Percentiles rank a stretch among this genome's conserved stretches.
Conservation (phyloP, 2,329 filamentous ascomycete species). For the Claviceps capensis region DNA sequence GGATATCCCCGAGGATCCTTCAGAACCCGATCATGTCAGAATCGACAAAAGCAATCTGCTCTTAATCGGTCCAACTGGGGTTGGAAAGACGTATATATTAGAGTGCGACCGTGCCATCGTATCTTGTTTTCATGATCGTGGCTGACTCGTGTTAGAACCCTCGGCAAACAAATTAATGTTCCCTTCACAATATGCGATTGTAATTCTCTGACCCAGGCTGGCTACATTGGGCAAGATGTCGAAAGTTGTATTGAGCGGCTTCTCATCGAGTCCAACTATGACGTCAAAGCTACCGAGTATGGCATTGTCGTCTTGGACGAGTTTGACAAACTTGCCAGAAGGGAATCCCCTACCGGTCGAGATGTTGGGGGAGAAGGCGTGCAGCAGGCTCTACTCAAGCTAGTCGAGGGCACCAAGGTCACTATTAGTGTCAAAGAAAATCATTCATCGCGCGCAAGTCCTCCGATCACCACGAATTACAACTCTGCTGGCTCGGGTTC, state of each 20-base stretch:
- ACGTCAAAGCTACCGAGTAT: slow-evolving; percentile 68
- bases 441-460: slow-evolving; percentile 39
- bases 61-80: slow-evolving; percentile 80
- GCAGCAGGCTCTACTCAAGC: slow-evolving; percentile 87
- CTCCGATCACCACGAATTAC: slow-evolving; percentile 40
- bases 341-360: slow-evolving; percentile 75
- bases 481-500: slow-evolving; percentile 28
- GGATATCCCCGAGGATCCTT: slow-evolving; percentile 34
- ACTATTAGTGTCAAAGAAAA: slow-evolving; percentile 82
- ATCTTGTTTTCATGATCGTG: background rate
- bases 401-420: slow-evolving; percentile 89
- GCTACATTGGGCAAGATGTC: slow-evolving; percentile 97
- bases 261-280: slow-evolving; percentile 80
- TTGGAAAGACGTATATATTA: slow-evolving; percentile 91
- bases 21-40: slow-evolving; percentile 40
- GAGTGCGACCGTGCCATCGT: slow-evolving; percentile 32
- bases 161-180: slow-evolving; percentile 85
- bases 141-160: slow-evolving; percentile 45
- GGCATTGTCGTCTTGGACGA: slow-evolving; percentile 95
- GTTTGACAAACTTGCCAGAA: slow-evolving; percentile 90
- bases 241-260: slow-evolving; percentile 87
- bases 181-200: slow-evolving; percentile 94
- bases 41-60: slow-evolving; percentile 95
- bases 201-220: slow-evolving; percentile 89
- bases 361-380: slow-evolving; percentile 95